Evolutionary conservation across 2,329 filamentous ascomycete species (phyloP).

Genomic region (Arthroderma sp.): DNA sequence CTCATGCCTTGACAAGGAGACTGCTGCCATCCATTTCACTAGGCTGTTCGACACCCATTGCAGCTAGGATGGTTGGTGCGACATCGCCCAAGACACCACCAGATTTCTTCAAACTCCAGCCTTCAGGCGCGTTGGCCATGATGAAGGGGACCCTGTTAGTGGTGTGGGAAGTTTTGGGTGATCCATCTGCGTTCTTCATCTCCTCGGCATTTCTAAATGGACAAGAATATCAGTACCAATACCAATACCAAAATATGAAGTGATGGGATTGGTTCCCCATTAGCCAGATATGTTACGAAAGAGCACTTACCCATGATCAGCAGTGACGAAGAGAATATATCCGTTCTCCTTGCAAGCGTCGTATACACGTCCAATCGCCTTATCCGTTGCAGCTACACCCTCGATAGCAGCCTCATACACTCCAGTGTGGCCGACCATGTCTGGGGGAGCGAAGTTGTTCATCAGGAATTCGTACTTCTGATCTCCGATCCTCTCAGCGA

Average conservation of each 20-base stretch:
- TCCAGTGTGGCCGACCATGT: slow-evolving; percentile 98
- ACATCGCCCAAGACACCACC: slow-evolving; percentile 93
- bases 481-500: slow-evolving; percentile 72
- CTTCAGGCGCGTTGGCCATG: slow-evolving; percentile 90
- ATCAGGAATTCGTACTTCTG: slow-evolving; percentile 91
- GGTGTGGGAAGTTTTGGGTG: slow-evolving; percentile 95
- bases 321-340: slow-evolving; percentile 88
- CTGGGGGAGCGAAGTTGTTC: slow-evolving; percentile 99
- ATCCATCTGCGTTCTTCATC: slow-evolving; percentile 93
- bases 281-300: neutral
- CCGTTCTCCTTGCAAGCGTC: slow-evolving; percentile 87
- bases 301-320: slow-evolving; percentile 66
- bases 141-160: slow-evolving; percentile 96
- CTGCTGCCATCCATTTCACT: slow-evolving; percentile 83
- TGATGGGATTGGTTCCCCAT: neutral
- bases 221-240: neutral
- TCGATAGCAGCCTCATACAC: slow-evolving; percentile 89
- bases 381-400: slow-evolving; percentile 75
- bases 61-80: slow-evolving; percentile 78
- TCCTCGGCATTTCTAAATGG: slow-evolving; percentile 70
- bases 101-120: slow-evolving; percentile 72
- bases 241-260: no score
- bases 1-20: slow-evolving; percentile 56
- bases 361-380: slow-evolving; percentile 82
- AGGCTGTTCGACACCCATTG: slow-evolving; percentile 83